phyloP scores from a whole-genome alignment of 805 yeast species.

The Torulaspora microellipsoides region DNA sequence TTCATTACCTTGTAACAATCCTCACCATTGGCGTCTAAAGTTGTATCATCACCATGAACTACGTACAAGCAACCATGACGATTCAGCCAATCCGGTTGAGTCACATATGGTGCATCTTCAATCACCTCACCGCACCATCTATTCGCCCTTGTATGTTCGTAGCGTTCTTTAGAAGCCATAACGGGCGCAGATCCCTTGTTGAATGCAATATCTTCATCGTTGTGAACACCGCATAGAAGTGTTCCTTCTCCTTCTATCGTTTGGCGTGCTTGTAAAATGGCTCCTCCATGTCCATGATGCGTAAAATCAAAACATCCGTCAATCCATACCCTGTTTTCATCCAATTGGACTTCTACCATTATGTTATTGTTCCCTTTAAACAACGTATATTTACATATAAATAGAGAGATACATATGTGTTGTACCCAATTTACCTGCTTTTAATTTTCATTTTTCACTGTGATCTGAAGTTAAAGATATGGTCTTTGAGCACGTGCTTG shows the following conservation, averaged over 20 bases:
- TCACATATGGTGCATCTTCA: slow-evolving; percentile 86
- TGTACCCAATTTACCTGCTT: neutral
- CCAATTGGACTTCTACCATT: slow-evolving; percentile 1
- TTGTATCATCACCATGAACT: slow-evolving; percentile 98
- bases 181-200: slow-evolving; percentile 97
- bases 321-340: slow-evolving; percentile 68
- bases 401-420: neutral
- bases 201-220: slow-evolving; percentile 74
- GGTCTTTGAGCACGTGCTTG: slow-evolving; percentile 16
- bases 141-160: slow-evolving; percentile 82
- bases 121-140: slow-evolving; percentile 79
- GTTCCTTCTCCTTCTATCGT: slow-evolving; percentile 59
- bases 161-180: slow-evolving; percentile 75
- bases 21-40: slow-evolving; percentile 91
- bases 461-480: slow-evolving; percentile 4
- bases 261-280: slow-evolving; percentile 87
- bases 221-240: slow-evolving; percentile 65
- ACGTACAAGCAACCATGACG: slow-evolving; percentile 74
- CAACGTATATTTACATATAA: neutral
- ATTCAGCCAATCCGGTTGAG: slow-evolving; percentile 72
- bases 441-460: neutral
- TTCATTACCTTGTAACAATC: slow-evolving; percentile 87
- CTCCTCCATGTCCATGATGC: slow-evolving; percentile 98
- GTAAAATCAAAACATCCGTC: slow-evolving; percentile 98
- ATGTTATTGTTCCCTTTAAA: neutral